A percentile compares a stretch with the other conserved stretches of the same genome.
Conservation (phyloP, 2,329 filamentous ascomycete genomes). For the Hortaea sp. region DNA sequence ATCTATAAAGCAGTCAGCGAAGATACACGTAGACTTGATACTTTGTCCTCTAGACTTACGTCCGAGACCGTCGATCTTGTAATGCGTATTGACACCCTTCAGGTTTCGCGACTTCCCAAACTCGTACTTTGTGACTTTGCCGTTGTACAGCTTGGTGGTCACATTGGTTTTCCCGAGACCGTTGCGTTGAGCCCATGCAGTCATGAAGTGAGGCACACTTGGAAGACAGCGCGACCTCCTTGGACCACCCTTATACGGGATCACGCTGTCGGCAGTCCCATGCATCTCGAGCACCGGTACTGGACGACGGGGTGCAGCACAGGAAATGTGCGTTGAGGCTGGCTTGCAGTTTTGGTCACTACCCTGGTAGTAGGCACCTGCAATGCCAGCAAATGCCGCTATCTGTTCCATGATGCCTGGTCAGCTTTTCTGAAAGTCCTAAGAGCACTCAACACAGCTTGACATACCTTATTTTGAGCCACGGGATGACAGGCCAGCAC, state of each 20-base stretch:
- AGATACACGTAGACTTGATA: no score
- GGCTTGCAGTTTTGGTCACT: constrained; percentile 12
- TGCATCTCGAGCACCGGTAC: constrained; percentile 28
- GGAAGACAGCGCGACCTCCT: constrained; percentile 17
- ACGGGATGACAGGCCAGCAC: constrained; percentile 37
- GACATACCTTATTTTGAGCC: constrained; percentile 23
- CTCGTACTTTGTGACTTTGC: neutral
- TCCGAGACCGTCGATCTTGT: neutral
- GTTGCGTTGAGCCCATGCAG: constrained; percentile 27
- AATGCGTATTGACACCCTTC: neutral
- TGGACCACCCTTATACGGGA: constrained; percentile 31
- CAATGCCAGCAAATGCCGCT: constrained; percentile 40
- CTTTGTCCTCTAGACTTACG: neutral
- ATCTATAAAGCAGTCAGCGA: neutral
- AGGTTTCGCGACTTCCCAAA: neutral
- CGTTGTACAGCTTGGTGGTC: constrained; percentile 6
- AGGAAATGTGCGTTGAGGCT: constrained; percentile 20
- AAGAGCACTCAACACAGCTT: no score
- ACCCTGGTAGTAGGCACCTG: constrained; percentile 35
- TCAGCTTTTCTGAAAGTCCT: no score
- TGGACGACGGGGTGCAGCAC: constrained; percentile 8
- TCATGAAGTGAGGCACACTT: constrained; percentile 23
- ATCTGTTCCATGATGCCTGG: constrained; percentile 15
- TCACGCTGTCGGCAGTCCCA: constrained; percentile 30
- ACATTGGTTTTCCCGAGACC: constrained; percentile 15